phyloP scores from a whole-genome alignment of 1,139 yeast genomes.

The Meyerozyma elateridarum region DNA sequence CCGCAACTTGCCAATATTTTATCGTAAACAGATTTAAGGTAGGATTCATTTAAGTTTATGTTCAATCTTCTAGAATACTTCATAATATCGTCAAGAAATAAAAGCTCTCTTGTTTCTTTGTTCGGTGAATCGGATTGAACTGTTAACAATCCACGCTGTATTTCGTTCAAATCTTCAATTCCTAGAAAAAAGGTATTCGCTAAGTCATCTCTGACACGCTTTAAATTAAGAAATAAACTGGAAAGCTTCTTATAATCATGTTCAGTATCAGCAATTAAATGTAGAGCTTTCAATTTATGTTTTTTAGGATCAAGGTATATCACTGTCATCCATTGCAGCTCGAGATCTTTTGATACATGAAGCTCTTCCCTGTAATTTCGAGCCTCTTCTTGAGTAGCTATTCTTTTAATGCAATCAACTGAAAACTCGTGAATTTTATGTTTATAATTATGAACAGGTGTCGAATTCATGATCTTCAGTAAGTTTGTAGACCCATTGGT shows the following conservation, averaged over 20 bases:
- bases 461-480: slow-evolving; percentile 11
- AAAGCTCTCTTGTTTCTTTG: slow-evolving; percentile 25
- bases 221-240: slow-evolving; percentile 52
- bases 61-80: slow-evolving; percentile 64
- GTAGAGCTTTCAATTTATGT: slow-evolving; percentile 54
- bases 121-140: slow-evolving; percentile 16
- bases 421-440: slow-evolving; percentile 42
- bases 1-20: slow-evolving; percentile 33
- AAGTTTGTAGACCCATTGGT: slow-evolving; percentile 13
- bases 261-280: slow-evolving; percentile 65
- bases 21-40: slow-evolving; percentile 36
- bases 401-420: slow-evolving; percentile 69
- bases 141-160: slow-evolving; percentile 20
- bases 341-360: slow-evolving; percentile 62
- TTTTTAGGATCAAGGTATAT: slow-evolving; percentile 61
- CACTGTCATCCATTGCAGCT: slow-evolving; percentile 73
- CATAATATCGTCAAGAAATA: slow-evolving; percentile 66
- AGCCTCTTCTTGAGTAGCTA: slow-evolving; percentile 68
- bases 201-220: slow-evolving; percentile 30
- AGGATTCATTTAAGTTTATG: slow-evolving; percentile 44
- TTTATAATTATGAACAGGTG: slow-evolving; percentile 18
- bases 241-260: slow-evolving; percentile 57
- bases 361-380: slow-evolving; percentile 80
- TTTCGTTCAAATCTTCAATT: slow-evolving; percentile 35
- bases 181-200: slow-evolving; percentile 29